Evolutionary conservation across 208 protist species (phyloP).

Genomic region (Hexamita inflata): DNA sequence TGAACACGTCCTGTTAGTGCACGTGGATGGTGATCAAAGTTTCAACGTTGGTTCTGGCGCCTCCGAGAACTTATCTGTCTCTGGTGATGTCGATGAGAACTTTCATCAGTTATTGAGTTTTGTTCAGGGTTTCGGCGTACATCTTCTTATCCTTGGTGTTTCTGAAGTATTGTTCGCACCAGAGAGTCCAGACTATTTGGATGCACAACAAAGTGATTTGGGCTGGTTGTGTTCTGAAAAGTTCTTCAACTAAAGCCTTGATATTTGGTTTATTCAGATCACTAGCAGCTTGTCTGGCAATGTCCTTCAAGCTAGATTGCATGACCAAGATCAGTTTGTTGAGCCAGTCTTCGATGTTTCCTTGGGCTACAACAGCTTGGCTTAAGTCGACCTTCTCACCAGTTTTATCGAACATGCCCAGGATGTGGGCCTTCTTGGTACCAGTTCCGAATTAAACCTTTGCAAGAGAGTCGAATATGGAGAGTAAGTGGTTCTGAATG

Average conservation of each 20-base stretch:
- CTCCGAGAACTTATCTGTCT: no score
- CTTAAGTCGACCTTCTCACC: constrained; percentile 65
- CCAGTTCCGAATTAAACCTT: constrained; percentile 62
- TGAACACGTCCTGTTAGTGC: constrained; percentile 58
- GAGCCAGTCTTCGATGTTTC: constrained; percentile 78
- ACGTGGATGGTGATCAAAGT: constrained; percentile 62
- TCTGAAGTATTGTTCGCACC: constrained; percentile 69
- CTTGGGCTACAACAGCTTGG: constrained; percentile 64
- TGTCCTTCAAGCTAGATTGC: constrained; percentile 62
- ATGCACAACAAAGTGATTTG: constrained; percentile 78
- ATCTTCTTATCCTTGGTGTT: constrained; percentile 43
- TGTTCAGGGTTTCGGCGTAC: constrained; percentile 40
- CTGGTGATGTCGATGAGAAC: constrained; percentile 26
- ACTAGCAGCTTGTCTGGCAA: constrained; percentile 45
- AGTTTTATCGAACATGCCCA: constrained; percentile 47
- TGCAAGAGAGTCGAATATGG: constrained; percentile 57
- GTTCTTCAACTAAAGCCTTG: constrained; percentile 56
- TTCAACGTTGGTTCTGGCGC: constrained; percentile 56
- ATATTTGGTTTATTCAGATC: constrained; percentile 67
- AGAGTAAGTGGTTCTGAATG: constrained; percentile 78
- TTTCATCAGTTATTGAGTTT: constrained; percentile 33
- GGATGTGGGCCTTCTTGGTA: constrained; percentile 45
- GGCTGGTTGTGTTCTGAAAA: constrained; percentile 74
- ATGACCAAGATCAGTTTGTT: constrained; percentile 67
- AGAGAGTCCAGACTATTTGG: constrained; percentile 78